Base-by-base conservation (phyloP, 2,329 filamentous ascomycete species). In the Diaporthe amygdali region DNA sequence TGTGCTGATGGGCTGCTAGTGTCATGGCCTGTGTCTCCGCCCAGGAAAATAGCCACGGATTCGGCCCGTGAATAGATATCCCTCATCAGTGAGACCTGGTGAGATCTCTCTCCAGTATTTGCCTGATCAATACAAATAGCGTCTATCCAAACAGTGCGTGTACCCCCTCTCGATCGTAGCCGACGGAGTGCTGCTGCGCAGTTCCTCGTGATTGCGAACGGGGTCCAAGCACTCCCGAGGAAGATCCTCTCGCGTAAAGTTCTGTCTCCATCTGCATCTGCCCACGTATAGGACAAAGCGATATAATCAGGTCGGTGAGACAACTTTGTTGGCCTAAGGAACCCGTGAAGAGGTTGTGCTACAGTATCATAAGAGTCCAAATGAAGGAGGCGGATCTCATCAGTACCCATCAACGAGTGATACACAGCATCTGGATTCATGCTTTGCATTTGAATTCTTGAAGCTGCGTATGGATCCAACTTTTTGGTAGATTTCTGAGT, bases 31-130 rank as follows among this genome's bases (percentile, higher is more conserved):
- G 17, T 22, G 10, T 32, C 56, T 12, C 39, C 56, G 25, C 56
- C 56, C 3, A 61, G 27, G 20, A 46, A 61, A 14, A 61, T 61
- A 10, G 56, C 10, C 25, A 61, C 56, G 9, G 56, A 61, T 20
- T 61, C 25, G 20, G 56, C 56, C 39, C 39, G 39, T 1, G 56
- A 61, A 22, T 46, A 61, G 5, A 61, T 61, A 7, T 61, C 56
- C n/a, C 56, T 32, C 56, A 61, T 61, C 39, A 61, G 44, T 14
- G 56, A 61, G 2, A 61, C 56, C 15, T 61, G 56, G 12, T 61
- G 56, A 7, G 56, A 61, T 10, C 56, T 46, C 30, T 61, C 56
- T 8, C 56, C 39, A 46, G 17, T 10, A 46, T 61, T 61, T 25
- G 25, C 5, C 27, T 61, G 56, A 9, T 61, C 56, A 32, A 61